Evolutionary conservation across 164 flowering plant genomes (phyloP).

Genomic region (Stephania cephalantha): DNA sequence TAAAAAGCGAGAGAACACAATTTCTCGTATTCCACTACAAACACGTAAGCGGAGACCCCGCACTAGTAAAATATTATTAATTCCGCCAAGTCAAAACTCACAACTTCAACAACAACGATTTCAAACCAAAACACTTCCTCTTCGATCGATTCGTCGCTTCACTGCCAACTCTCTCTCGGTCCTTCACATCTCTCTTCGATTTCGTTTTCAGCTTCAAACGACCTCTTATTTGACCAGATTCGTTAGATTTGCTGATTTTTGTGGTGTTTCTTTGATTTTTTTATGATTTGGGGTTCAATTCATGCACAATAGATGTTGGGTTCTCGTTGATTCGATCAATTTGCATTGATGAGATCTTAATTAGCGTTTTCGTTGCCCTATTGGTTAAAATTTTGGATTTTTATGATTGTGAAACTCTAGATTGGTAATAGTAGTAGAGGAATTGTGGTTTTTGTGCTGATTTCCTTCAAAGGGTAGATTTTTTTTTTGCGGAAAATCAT

Average conservation of each 20-base stretch:
- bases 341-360: neutral
- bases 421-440: neutral
- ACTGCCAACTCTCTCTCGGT: neutral
- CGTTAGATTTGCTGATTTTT: neutral
- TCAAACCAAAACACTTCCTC: neutral
- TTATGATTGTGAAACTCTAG: neutral
- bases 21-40: neutral
- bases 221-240: neutral
- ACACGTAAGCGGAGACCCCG: neutral
- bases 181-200: neutral
- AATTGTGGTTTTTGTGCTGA: neutral
- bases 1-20: neutral
- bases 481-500: too few species aligned
- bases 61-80: neutral
- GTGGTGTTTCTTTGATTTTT: neutral
- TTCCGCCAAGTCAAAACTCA: neutral
- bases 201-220: neutral
- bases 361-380: neutral
- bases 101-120: neutral
- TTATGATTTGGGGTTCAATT: neutral
- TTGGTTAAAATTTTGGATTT: neutral
- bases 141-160: neutral
- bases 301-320: neutral
- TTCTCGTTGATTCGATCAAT: neutral
- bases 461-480: too few species aligned